These are phyloP conservation scores for Mediolabrus comicus DNA, from an alignment of 108 stramenopile species.

Conservation along the genomic window DNA sequence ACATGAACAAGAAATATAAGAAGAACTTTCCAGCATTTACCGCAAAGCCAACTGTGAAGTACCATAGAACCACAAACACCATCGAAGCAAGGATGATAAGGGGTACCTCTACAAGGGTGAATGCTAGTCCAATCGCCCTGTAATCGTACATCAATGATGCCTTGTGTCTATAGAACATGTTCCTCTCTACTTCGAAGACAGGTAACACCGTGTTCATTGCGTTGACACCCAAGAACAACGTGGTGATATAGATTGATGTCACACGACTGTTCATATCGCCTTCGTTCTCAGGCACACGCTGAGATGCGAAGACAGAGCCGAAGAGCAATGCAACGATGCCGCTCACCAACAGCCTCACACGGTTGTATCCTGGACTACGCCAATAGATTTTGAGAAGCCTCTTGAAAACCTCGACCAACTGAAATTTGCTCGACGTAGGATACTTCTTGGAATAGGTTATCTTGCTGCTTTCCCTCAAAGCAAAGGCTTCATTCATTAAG, in stretches of 20 bases:
- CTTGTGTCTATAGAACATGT: conserved; percentile 81
- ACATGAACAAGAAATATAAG: conserved; percentile 46
- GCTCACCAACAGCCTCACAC: conserved; percentile 48
- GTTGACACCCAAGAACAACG: conserved; percentile 57
- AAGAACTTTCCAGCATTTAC: conserved; percentile 58
- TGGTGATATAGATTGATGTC: conserved; percentile 61
- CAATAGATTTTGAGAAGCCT: conserved; percentile 55
- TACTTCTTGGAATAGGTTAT: conserved; percentile 45
- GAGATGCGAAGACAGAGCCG: conserved; percentile 53
- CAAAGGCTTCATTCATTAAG: conserved; percentile 13
- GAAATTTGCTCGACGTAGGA: conserved; percentile 43
- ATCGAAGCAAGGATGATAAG: conserved; percentile 54
- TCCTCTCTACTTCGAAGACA: conserved; percentile 71
- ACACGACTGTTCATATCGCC: conserved; percentile 60
- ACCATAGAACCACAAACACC: conserved; percentile 56
- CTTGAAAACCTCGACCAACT: conserved; percentile 42
- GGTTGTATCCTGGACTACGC: conserved; percentile 66
- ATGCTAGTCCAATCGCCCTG: conserved; percentile 41
- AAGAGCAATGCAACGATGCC: conserved; percentile 61
- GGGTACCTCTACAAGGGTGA: conserved; percentile 62
- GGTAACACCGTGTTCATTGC: conserved; percentile 60
- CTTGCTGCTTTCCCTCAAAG: conserved; percentile 31
- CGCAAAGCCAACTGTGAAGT: conserved; percentile 58
- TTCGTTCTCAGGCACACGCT: conserved; percentile 51
- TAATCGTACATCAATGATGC: conserved; percentile 66